Conservation (phyloP, 2,329 filamentous ascomycete genomes). For the Fusarium albosuccineum region DNA sequence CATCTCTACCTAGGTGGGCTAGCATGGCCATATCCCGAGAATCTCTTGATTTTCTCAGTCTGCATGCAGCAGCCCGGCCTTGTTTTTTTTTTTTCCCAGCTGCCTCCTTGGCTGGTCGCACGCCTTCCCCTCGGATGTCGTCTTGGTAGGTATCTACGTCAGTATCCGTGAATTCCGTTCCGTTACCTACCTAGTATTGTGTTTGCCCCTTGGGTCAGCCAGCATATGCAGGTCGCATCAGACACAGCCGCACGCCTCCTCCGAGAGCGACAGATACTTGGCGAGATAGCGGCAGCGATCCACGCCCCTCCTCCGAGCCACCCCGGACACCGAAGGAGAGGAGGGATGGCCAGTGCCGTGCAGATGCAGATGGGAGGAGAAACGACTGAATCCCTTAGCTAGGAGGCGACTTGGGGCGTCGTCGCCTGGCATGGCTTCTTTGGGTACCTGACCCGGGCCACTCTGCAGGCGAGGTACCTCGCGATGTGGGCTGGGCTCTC, state of each 20-base stretch:
- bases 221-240: conserved; percentile 37
- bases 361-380: conserved; percentile 28
- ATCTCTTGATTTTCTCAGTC: conserved; percentile 12
- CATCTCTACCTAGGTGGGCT: not conserved
- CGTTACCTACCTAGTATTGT: not conserved
- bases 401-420: too few relatives aligned
- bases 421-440: conserved; percentile 14
- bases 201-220: conserved; percentile 35
- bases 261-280: conserved; percentile 14
- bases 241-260: conserved; percentile 43
- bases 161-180: conserved; percentile 7
- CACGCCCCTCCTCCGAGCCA: conserved; percentile 31
- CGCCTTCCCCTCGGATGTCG: not conserved
- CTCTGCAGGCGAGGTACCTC: conserved; percentile 4
- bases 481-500: conserved; percentile 18
- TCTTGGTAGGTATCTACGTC: not conserved
- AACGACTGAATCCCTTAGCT: too few relatives aligned
- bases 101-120: not conserved
- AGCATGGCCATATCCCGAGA: not conserved
- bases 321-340: conserved; percentile 17
- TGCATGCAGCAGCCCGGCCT: conserved; percentile 12
- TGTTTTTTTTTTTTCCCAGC: conserved; percentile 21
- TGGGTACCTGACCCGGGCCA: conserved; percentile 10
- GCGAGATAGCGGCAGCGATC: not conserved
- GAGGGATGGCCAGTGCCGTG: conserved; percentile 36